Percentiles rank a stretch among this genome's conserved stretches.
phyloP scores from a whole-genome alignment of 2,329 filamentous ascomycete species.

The Stagonosporopsis vannaccii region DNA sequence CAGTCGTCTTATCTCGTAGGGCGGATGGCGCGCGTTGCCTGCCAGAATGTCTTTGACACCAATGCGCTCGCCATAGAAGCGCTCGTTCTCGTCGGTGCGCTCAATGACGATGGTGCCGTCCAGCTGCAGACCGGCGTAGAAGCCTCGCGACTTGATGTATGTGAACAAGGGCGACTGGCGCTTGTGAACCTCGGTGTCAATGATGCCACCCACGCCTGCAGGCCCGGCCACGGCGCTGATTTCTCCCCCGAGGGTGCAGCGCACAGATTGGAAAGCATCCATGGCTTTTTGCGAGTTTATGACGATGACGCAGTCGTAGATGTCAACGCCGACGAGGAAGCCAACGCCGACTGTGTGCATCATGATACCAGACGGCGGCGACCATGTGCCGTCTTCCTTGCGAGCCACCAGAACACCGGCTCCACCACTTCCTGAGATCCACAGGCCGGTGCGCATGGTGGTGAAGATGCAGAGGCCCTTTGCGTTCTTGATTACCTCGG shows the following conservation, averaged over 20 bases:
- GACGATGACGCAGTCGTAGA: slow-evolving; percentile 94
- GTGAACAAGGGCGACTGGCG: slow-evolving; percentile 77
- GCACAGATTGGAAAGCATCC: slow-evolving; percentile 80
- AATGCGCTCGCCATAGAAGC: slow-evolving; percentile 77
- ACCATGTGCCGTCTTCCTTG: slow-evolving; percentile 87
- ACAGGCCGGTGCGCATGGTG: slow-evolving; percentile 91
- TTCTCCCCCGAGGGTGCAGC: slow-evolving; percentile 82
- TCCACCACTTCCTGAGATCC: slow-evolving; percentile 89
- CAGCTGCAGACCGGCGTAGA: slow-evolving; percentile 86
- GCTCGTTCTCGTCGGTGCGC: slow-evolving; percentile 85
- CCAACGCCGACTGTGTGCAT: slow-evolving; percentile 88
- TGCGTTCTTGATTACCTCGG: slow-evolving; percentile 82
- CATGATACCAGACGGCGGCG: slow-evolving; percentile 87
- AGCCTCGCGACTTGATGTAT: slow-evolving; percentile 87
- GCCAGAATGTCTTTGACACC: slow-evolving; percentile 68
- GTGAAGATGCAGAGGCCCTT: slow-evolving; percentile 94
- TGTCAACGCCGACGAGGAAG: slow-evolving; percentile 89
- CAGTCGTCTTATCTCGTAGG: slow-evolving; percentile 65
- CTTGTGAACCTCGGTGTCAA: slow-evolving; percentile 74
- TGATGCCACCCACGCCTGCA: slow-evolving; percentile 74
- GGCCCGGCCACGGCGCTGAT: slow-evolving; percentile 80
- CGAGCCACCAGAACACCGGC: slow-evolving; percentile 86
- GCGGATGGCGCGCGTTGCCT: slow-evolving; percentile 66
- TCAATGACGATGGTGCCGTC: slow-evolving; percentile 89
- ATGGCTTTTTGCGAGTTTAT: slow-evolving; percentile 87